These are phyloP conservation scores for Triglochin maritima DNA, from an alignment of 106 monocot genomes.

Conservation along the genomic window DNA sequence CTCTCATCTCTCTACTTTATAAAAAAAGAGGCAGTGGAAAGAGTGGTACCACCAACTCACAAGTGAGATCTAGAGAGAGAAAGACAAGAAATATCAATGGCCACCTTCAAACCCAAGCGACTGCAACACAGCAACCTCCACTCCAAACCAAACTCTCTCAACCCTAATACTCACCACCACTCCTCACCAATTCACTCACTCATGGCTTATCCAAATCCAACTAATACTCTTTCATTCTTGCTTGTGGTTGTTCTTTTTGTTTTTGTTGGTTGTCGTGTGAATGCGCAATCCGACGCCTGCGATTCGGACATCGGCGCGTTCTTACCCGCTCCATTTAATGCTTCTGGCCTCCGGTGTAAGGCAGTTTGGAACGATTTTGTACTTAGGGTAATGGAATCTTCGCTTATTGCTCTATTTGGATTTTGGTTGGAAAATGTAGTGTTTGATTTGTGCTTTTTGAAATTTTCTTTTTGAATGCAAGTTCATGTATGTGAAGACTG, in stretches of 20 bases:
- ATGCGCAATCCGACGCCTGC: constrained; percentile 4
- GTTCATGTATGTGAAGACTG: not conserved
- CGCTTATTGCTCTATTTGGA: not conserved
- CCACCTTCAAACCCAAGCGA: not conserved
- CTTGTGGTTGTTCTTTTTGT: not conserved
- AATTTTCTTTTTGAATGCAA: not conserved
- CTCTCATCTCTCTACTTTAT: no score
- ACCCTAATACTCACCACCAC: not conserved
- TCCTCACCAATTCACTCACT: not conserved
- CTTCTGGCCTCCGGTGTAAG: constrained; percentile 2
- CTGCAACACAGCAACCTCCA: constrained; percentile 5
- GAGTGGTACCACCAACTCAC: no score
- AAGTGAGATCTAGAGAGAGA: no score
- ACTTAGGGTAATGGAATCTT: constrained; percentile 1
- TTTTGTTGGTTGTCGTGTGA: not conserved
- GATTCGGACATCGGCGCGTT: constrained; percentile 1
- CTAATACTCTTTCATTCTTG: not conserved
- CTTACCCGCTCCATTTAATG: constrained; percentile 3
- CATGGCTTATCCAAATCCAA: not conserved
- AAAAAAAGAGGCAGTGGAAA: no score
- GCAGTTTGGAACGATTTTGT: constrained; percentile 7
- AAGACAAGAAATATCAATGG: no score
- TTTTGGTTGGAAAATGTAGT: not conserved
- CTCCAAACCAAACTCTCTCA: not conserved
- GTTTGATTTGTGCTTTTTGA: not conserved